Evolutionary conservation across 1,284 basidiomycete genomes (phyloP).

Genomic region (Flammula alnicola): DNA sequence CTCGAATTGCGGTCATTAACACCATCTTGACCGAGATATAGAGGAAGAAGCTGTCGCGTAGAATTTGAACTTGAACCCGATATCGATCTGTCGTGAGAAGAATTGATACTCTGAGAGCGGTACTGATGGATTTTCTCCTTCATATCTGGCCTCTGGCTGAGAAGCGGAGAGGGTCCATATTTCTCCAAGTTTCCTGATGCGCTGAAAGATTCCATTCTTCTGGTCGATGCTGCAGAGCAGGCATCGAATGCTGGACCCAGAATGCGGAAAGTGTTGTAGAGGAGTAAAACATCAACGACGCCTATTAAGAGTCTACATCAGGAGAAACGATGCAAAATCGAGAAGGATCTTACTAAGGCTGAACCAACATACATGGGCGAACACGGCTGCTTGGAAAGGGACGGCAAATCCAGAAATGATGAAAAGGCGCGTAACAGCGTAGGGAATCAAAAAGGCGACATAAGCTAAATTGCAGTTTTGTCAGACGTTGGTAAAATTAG

Average conservation of each 20-base stretch:
- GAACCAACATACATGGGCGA: constrained; percentile 57
- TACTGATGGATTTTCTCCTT: constrained; percentile 32
- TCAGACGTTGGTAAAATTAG: too few relatives aligned
- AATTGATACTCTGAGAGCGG: constrained; percentile 21
- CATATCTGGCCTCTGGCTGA: constrained; percentile 13
- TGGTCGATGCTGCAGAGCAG: constrained; percentile 26
- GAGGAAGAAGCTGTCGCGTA: constrained; percentile 21
- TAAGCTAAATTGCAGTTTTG: constrained; percentile 63
- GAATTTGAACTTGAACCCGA: constrained; percentile 19
- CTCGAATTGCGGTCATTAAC: constrained; percentile 18
- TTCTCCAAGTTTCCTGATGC: constrained; percentile 22
- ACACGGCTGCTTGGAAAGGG: constrained; percentile 48
- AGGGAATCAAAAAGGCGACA: constrained; percentile 62
- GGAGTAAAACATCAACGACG: constrained; percentile 62
- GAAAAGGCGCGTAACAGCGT: constrained; percentile 56
- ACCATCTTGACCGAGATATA: constrained; percentile 26
- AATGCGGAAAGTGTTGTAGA: constrained; percentile 71
- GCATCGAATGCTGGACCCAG: constrained; percentile 56
- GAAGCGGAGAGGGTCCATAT: neutral
- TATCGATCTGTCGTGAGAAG: constrained; percentile 6
- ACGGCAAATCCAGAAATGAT: constrained; percentile 50
- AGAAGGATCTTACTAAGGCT: constrained; percentile 53
- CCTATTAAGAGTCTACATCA: constrained; percentile 45
- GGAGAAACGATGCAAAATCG: constrained; percentile 15
- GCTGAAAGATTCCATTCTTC: constrained; percentile 34